A percentile compares a stretch with the other conserved stretches of the same genome.
Conservation (phyloP, 768 basidiomycete species). For the Piloderma croceum region DNA sequence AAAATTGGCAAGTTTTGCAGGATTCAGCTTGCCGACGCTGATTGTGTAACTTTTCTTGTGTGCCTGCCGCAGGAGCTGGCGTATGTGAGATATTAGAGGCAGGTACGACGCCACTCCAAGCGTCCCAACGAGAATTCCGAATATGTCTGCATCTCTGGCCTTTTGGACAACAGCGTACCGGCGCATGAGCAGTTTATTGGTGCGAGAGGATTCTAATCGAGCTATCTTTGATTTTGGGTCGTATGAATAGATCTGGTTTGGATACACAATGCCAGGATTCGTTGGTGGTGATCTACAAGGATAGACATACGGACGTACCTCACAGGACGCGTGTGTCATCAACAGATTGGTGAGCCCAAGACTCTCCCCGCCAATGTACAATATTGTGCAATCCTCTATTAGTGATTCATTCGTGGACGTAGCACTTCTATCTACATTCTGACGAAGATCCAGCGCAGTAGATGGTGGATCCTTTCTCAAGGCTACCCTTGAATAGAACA, state of each 20-base stretch:
- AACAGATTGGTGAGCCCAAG: constrained; percentile 79
- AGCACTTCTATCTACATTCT: neutral
- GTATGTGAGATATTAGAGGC: constrained; percentile 78
- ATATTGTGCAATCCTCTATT: constrained; percentile 30
- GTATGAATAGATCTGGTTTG: constrained; percentile 74
- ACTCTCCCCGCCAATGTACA: constrained; percentile 76
- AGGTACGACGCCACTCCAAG: constrained; percentile 88
- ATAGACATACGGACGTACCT: constrained; percentile 37
- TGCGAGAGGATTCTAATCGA: constrained; percentile 55
- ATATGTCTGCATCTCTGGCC: constrained; percentile 87
- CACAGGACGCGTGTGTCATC: constrained; percentile 67
- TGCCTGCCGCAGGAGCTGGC: constrained; percentile 54
- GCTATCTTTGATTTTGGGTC: constrained; percentile 48
- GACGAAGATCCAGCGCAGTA: constrained; percentile 2
- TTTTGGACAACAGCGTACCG: constrained; percentile 84
- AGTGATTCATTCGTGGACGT: neutral
- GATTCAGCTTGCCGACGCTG: constrained; percentile 91
- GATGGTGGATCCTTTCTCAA: constrained; percentile 17
- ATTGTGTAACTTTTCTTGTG: constrained; percentile 93
- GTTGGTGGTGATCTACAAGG: neutral
- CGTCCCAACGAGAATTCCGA: constrained; percentile 92
- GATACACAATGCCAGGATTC: no score
- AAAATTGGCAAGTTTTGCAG: constrained; percentile 93
- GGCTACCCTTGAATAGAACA: constrained; percentile 35
- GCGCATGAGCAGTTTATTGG: constrained; percentile 83